Base-by-base conservation (phyloP, 305 asterid genomes). In the Solanum hybrid region DNA sequence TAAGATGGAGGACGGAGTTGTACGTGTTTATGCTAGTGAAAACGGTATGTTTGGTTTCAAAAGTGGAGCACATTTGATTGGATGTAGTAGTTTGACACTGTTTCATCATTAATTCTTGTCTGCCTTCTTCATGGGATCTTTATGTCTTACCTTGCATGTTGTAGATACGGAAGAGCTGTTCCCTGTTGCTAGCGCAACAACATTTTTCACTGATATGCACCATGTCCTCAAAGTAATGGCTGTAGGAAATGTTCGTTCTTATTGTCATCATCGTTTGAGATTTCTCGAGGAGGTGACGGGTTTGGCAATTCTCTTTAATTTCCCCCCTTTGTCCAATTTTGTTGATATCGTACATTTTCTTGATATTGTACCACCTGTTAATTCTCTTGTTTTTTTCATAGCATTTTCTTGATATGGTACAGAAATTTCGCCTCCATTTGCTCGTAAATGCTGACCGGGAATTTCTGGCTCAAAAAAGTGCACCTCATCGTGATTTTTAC, bases 401-500 rank as follows among this genome's bases (percentile, higher is more conserved):
- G 45, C 77, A 85, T 85, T 31, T 79, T 89, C 76, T 87, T 36
- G 81, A 93, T 81, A 68, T 41, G 24, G 65, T 90, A 77, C 94
- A 96, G 99, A 97, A 94, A 94, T 96, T 97, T 91, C 98, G 98
- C 86, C 97, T 97, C 91, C 98, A 97, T 93, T 92, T 97, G 93
- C 91, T 97, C 93, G 94, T 96, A 90, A 95, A 96, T 93, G 95
- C 99, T 83, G 99, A 97, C 91, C 90, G 94, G 90, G 99, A 96
- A 91, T 97, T 96, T 94, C 94, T 97, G 86, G 98, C 98, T 86
- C 98, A 97, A 93, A 97, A 97, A 92, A 94, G 98, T 34, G 96
- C 98, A 87, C 99, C 99, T 93, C 99, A 96, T 95, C 98, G 99
- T 36, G 99, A 97, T 92, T 95, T 97, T 93, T 97, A 97, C 95